Evolutionary conservation across 805 yeast genomes (phyloP).

Genomic region (Candida awuae): DNA sequence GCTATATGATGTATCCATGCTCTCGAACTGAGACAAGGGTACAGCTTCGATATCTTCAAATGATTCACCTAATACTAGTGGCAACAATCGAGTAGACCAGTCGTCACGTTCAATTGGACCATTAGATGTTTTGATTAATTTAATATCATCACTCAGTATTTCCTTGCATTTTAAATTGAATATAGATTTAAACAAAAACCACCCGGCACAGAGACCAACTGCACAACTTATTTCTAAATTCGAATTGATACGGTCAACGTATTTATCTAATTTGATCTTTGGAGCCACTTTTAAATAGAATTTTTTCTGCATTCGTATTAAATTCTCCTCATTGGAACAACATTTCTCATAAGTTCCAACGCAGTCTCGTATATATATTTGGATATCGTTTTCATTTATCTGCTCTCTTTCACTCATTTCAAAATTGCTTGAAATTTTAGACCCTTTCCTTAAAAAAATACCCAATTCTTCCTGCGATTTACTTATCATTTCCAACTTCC

Average conservation of each 20-base stretch:
- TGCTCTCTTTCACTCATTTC: slow-evolving; percentile 7
- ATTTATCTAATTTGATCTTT: slow-evolving; percentile 19
- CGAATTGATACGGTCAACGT: slow-evolving; percentile 27
- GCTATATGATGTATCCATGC: slow-evolving; percentile 2
- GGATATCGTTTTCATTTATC: slow-evolving; percentile 7
- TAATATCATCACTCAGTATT: slow-evolving; percentile 9
- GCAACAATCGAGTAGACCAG: slow-evolving; percentile 8
- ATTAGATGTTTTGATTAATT: slow-evolving; percentile 4
- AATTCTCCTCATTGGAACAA: slow-evolving; percentile 5
- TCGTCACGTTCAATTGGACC: not conserved
- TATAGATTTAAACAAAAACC: slow-evolving; percentile 25
- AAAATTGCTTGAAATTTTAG: slow-evolving; percentile 25
- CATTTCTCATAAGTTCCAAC: slow-evolving; percentile 14
- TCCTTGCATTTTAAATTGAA: slow-evolving; percentile 21
- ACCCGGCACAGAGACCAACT: slow-evolving; percentile 26
- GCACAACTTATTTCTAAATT: slow-evolving; percentile 27
- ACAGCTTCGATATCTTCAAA: not conserved
- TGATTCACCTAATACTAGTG: slow-evolving; percentile 2
- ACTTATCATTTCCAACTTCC: slow-evolving; percentile 10
- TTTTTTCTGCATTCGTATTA: slow-evolving; percentile 16
- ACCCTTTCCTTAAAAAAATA: slow-evolving; percentile 21
- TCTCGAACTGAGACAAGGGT: not conserved
- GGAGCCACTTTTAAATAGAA: slow-evolving; percentile 30
- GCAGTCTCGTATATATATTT: slow-evolving; percentile 1
- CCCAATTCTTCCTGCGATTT: slow-evolving; percentile 24